Conservation (phyloP, 306 rosid species). For the Malus fusca region DNA sequence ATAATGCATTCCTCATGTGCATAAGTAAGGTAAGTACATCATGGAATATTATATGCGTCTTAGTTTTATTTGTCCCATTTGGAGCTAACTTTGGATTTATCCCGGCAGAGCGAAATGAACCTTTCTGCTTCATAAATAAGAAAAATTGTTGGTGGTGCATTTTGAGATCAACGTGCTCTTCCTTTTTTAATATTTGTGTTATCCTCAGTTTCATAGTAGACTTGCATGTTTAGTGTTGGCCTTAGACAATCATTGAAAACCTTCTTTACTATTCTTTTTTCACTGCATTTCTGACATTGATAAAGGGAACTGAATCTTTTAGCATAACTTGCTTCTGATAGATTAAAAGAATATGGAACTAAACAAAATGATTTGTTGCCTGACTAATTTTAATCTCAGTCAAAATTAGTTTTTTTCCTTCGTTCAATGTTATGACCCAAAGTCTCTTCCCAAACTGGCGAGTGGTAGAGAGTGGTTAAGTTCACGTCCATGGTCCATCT, state of each 20-base stretch:
- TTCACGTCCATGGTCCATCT: background rate
- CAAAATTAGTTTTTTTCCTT: background rate
- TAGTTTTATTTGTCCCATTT: background rate
- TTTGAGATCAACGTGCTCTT: background rate
- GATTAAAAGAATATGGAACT: background rate
- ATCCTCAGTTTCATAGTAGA: background rate
- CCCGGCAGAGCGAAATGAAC: background rate
- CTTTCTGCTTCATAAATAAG: background rate
- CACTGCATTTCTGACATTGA: background rate
- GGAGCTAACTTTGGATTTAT: background rate
- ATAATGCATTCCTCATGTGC: background rate
- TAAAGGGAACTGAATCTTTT: background rate
- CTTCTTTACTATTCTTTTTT: background rate
- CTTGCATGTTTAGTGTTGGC: background rate
- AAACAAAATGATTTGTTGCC: no score
- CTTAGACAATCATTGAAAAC: background rate
- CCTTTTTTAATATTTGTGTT: background rate
- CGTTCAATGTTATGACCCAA: background rate
- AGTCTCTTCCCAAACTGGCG: background rate
- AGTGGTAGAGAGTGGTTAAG: background rate
- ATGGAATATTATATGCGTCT: background rate
- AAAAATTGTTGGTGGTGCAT: background rate
- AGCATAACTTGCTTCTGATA: background rate
- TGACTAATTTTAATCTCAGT: background rate
- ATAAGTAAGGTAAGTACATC: background rate